Evolutionary conservation across 805 yeast species (phyloP), one percentile per base, ranked within the genome.

Genomic region (Lipomyces spencermartinsiae): DNA sequence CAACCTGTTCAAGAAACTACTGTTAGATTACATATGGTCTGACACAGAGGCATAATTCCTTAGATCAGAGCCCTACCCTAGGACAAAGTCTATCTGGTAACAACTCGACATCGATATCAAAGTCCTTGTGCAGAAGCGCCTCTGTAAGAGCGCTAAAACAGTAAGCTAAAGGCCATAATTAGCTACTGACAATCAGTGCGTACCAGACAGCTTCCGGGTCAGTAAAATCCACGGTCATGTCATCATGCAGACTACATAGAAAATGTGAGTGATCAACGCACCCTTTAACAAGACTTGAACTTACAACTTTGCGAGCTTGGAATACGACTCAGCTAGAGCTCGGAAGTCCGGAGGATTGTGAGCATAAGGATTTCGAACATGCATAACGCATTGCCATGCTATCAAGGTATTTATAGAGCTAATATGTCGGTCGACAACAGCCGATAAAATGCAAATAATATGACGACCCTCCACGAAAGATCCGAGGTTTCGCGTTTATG

Each of bases 51-150:
- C 22, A 43, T 6, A 16, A 0, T n/a, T 16, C 4, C 4, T 43
- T 9, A 43, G n/a, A 3, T 12, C 37, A 9, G n/a, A 19, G 22
- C 34, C 22, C 1, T 8, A 70, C 63, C 34, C 73, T 60, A 5
- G 75, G 75, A 59, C 75, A 73, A 3, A 73, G 67, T n/a, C 69
- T 62, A 22, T 65, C 66, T 4, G 59, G 46, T 10, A 60, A 46
- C 14, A 72, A 55, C 8, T 56, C 19, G 34, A 72, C 65, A n/a
- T 53, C 53, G 16, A 72, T 61, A 46, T 59, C 58, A 55, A 73
- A 72, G 33, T 72, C 64, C 3, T 54, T 57, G n/a, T 43, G 16
- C 39, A 72, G 65, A 8, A 72, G 56, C 5, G 69, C 66, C 8
- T 29, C 43, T 16, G 73, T 61, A 12, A 71, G 58, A 16, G 68